Evolutionary conservation across 257 asterid species (phyloP).

Genomic region (Capsicum pubescens): DNA sequence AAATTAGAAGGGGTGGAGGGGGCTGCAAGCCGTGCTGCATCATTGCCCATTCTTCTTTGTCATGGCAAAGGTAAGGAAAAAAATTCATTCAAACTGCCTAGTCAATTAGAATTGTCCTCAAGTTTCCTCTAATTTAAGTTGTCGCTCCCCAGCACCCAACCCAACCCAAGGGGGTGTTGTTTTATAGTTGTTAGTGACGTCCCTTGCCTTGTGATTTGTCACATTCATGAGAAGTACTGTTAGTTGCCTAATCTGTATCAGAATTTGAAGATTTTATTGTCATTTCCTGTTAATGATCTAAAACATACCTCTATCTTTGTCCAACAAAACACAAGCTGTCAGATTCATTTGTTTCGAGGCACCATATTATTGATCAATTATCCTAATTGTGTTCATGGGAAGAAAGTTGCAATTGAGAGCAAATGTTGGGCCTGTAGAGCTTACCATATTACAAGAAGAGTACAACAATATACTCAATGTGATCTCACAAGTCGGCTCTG

Average conservation of each 20-base stretch:
- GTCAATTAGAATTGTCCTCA: background rate
- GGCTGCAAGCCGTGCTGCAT: slow-evolving; percentile 73
- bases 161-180: background rate
- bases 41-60: slow-evolving; percentile 81
- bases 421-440: slow-evolving; percentile 6
- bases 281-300: background rate
- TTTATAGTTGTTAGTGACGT: background rate
- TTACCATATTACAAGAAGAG: background rate
- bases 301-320: background rate
- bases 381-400: background rate
- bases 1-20: slow-evolving; percentile 59
- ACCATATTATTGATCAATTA: background rate
- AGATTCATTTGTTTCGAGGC: background rate
- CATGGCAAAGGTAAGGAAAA: slow-evolving; percentile 71
- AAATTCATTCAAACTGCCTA: background rate
- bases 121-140: slow-evolving; percentile 18
- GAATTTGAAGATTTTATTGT: slow-evolving; percentile 19
- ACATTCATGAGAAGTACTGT: slow-evolving; percentile 3
- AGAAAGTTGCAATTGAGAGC: background rate
- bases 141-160: background rate
- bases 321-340: background rate
- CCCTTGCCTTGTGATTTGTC: slow-evolving; percentile 13
- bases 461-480: too few species aligned
- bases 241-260: background rate
- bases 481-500: too few species aligned